phyloP scores from a whole-genome alignment of 176 grass and related monocot genomes.

The Urochloa ruziziensis region DNA sequence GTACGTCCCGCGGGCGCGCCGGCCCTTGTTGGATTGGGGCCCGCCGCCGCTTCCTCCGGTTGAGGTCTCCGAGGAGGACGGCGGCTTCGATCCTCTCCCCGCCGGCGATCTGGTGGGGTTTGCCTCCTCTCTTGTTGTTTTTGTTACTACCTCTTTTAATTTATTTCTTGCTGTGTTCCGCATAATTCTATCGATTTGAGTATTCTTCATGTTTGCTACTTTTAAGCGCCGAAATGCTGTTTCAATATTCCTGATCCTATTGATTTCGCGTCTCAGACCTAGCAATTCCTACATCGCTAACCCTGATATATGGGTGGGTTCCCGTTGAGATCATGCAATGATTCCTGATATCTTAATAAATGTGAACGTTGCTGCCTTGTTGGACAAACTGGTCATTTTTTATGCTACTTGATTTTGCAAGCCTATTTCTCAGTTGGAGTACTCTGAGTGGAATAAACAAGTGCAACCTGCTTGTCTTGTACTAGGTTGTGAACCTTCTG shows the following conservation, averaged over 20 bases:
- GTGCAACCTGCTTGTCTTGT: not conserved
- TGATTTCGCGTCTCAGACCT: not conserved
- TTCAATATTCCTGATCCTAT: not conserved
- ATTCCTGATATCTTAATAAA: not conserved
- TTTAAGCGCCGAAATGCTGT: not conserved
- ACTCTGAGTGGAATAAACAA: not conserved
- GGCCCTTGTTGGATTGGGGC: not conserved
- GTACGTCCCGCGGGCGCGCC: not conserved
- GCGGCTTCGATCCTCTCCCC: not conserved
- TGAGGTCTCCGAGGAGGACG: not conserved
- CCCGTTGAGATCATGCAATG: not conserved
- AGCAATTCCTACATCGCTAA: not conserved
- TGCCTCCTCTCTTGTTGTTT: not conserved
- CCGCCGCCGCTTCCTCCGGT: not conserved
- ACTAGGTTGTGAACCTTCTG: not conserved
- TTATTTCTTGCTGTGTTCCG: not conserved
- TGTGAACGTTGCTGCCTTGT: not conserved
- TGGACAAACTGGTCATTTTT: not conserved
- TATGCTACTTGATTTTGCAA: not conserved
- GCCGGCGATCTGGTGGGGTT: slow-evolving; percentile 33
- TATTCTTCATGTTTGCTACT: not conserved
- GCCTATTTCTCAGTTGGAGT: not conserved
- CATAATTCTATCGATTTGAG: not conserved
- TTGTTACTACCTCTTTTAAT: not conserved
- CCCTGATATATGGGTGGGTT: not conserved